Percentiles rank a stretch among this genome's conserved stretches.
These are phyloP conservation scores for Endotrypanum monterogeii DNA, from an alignment of 208 protist genomes.

Conservation along the genomic window DNA sequence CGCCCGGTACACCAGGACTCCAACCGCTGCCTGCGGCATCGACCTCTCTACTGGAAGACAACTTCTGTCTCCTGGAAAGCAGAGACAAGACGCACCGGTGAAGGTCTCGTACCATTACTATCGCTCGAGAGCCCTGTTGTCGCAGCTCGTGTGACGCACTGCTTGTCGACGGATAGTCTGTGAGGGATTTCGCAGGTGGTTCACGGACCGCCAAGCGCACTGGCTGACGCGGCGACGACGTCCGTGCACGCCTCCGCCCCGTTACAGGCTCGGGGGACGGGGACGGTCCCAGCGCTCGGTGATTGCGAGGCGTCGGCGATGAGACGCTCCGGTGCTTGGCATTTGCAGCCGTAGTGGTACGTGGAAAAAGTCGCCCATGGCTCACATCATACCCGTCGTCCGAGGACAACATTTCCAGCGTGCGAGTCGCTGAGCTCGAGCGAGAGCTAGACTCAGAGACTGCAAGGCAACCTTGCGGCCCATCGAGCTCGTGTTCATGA, in stretches of 20 bases:
- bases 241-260: neutral
- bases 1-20: neutral
- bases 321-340: neutral
- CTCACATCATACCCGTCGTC: neutral
- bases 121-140: neutral
- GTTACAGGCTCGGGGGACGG: neutral
- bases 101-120: conserved; percentile 1
- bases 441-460: conserved; percentile 2
- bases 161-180: neutral
- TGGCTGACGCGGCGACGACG: neutral
- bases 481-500: conserved; percentile 1
- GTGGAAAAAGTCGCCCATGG: neutral
- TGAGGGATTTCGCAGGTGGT: neutral
- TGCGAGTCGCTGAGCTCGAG: neutral
- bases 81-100: neutral
- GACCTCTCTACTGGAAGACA: neutral
- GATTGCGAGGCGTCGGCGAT: neutral
- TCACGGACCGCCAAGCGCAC: no score
- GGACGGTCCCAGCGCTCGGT: neutral
- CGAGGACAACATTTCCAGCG: neutral
- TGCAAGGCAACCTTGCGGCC: conserved; percentile 6
- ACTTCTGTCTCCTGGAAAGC: neutral
- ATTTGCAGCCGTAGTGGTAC: neutral
- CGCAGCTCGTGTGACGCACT: neutral
- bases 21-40: neutral